Conservation (phyloP, 176 grass and related monocot species). For the Coix lacrymajobi region DNA sequence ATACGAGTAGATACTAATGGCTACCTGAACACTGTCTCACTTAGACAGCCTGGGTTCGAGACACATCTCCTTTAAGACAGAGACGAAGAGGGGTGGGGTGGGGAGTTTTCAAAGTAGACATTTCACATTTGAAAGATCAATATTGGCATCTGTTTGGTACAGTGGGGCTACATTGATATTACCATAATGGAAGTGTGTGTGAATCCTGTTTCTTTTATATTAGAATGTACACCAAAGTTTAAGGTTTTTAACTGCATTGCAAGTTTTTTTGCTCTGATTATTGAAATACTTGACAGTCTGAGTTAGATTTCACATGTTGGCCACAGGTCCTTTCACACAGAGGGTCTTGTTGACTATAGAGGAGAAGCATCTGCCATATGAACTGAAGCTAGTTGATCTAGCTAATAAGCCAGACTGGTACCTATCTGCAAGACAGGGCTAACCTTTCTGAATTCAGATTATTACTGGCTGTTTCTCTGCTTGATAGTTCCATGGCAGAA, state of each 20-base stretch:
- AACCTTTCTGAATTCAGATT: constrained; percentile 11
- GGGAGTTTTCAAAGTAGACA: background rate
- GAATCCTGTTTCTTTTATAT: background rate
- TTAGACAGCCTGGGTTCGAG: background rate
- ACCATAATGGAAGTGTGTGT: background rate
- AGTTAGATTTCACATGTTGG: constrained; percentile 21
- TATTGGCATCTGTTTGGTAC: background rate
- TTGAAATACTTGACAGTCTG: background rate
- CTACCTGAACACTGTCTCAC: background rate
- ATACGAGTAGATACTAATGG: background rate
- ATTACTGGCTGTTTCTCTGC: background rate
- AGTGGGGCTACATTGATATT: background rate
- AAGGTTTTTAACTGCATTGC: background rate
- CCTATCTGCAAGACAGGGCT: background rate
- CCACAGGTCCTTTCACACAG: constrained; percentile 78
- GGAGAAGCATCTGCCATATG: constrained; percentile 72
- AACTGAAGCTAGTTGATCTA: constrained; percentile 69
- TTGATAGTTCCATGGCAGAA: constrained; percentile 9
- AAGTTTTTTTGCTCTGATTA: background rate
- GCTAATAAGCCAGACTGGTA: constrained; percentile 93
- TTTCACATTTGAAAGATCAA: background rate
- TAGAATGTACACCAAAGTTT: background rate
- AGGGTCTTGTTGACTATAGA: constrained; percentile 86
- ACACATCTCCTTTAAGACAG: background rate
- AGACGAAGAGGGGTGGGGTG: background rate